Evolutionary conservation across 768 basidiomycete species (phyloP).

Genomic region (Tremella yokohamensis): DNA sequence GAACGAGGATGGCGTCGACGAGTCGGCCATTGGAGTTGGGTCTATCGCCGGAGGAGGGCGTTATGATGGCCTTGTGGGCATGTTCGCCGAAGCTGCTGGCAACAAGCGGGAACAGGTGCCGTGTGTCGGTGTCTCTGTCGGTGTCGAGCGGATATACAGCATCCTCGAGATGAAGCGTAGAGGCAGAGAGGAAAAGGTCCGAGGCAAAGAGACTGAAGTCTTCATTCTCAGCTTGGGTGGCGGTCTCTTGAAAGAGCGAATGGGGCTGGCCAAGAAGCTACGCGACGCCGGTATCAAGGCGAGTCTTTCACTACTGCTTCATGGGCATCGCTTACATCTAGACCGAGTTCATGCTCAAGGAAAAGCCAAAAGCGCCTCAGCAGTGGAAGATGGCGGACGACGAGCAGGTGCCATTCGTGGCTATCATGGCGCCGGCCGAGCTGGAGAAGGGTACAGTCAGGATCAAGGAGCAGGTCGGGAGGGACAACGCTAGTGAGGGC

Average conservation of each 20-base stretch:
- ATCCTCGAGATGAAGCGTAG: constrained; percentile 79
- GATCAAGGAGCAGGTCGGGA: constrained; percentile 80
- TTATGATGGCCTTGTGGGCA: constrained; percentile 90
- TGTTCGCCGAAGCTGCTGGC: constrained; percentile 71
- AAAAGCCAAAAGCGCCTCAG: constrained; percentile 77
- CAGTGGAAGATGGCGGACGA: constrained; percentile 88
- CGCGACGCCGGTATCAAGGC: constrained; percentile 86
- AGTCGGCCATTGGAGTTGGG: constrained; percentile 91
- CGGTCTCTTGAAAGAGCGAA: constrained; percentile 77
- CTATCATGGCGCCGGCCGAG: constrained; percentile 87
- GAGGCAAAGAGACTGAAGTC: constrained; percentile 87
- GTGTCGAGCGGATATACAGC: constrained; percentile 88
- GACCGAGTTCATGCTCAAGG: constrained; percentile 90
- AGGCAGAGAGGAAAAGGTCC: constrained; percentile 57
- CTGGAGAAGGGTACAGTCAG: constrained; percentile 75
- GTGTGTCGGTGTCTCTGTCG: constrained; percentile 88
- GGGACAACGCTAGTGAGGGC: constrained; percentile 58
- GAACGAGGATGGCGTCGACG: constrained; percentile 78
- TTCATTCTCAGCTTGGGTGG: constrained; percentile 91
- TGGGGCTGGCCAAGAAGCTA: constrained; percentile 72
- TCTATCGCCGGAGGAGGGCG: constrained; percentile 98
- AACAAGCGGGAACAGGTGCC: constrained; percentile 66
- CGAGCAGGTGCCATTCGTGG: constrained; percentile 87
- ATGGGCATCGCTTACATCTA: constrained; percentile 45
- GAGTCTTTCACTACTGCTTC: constrained; percentile 31